phyloP scores from a whole-genome alignment of 306 rosid genomes.

The Lotus japonicus region DNA sequence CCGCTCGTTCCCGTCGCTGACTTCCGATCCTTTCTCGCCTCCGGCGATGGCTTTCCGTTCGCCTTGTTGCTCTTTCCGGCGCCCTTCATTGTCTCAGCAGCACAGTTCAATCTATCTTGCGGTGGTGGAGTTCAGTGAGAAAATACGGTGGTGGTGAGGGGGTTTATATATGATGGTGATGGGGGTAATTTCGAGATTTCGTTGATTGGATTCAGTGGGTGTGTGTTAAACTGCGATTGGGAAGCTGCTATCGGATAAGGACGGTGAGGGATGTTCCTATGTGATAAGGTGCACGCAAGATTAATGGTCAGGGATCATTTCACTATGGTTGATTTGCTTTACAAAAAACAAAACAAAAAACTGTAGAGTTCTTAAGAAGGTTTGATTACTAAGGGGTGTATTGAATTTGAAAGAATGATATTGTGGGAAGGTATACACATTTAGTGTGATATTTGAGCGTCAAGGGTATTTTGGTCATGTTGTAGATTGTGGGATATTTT shows the following conservation, averaged over 20 bases:
- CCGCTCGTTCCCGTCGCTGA: slow-evolving; percentile 81
- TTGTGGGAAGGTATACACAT: too few species aligned
- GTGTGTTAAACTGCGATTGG: slow-evolving; percentile 16
- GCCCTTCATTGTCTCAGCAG: slow-evolving; percentile 43
- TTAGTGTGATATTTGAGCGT: too few species aligned
- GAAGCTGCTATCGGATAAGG: slow-evolving; percentile 27
- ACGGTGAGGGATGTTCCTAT: not conserved
- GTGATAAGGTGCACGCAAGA: slow-evolving; percentile 8
- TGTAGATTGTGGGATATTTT: too few species aligned
- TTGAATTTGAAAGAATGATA: too few species aligned
- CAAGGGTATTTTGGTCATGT: too few species aligned
- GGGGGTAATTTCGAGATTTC: slow-evolving; percentile 23
- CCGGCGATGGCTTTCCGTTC: slow-evolving; percentile 35
- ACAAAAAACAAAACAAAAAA: too few species aligned
- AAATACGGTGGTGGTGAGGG: not conserved
- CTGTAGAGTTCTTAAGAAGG: too few species aligned
- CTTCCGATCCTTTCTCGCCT: slow-evolving; percentile 57
- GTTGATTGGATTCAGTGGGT: not conserved
- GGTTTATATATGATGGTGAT: not conserved
- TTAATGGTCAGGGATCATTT: too few species aligned
- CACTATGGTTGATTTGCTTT: too few species aligned
- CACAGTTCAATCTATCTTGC: not conserved
- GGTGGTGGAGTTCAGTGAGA: not conserved
- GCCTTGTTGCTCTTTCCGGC: slow-evolving; percentile 48
- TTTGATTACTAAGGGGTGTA: too few species aligned